These are phyloP conservation scores for Rostrohypoxylon terebratum DNA, from an alignment of 495 filamentous ascomycete species.

Conservation along the genomic window DNA sequence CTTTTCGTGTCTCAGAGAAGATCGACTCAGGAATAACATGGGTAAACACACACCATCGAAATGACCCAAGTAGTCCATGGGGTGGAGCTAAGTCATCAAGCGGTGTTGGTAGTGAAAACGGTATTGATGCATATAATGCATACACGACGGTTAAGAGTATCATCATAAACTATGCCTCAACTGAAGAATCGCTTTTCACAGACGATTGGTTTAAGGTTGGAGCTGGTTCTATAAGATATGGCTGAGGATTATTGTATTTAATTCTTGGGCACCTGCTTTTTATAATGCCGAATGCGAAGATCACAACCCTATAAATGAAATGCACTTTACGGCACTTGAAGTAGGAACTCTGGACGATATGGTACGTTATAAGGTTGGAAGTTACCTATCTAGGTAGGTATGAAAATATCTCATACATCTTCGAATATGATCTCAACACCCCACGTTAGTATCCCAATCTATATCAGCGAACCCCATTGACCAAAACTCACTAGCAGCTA, in stretches of 20 bases:
- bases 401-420: too few relatives aligned
- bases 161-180: constrained; percentile 67
- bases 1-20: constrained; percentile 65
- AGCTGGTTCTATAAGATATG: constrained; percentile 59
- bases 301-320: too few relatives aligned
- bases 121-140: constrained; percentile 66
- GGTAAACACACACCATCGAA: constrained; percentile 72
- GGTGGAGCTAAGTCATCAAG: constrained; percentile 65
- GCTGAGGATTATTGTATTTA: constrained; percentile 43
- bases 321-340: too few relatives aligned
- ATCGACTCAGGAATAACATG: constrained; percentile 72
- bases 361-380: too few relatives aligned
- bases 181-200: constrained; percentile 51
- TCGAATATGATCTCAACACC: not conserved
- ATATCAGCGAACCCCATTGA: constrained; percentile 24
- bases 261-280: not conserved
- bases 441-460: constrained; percentile 27
- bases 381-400: too few relatives aligned
- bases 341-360: too few relatives aligned
- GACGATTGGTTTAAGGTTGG: constrained; percentile 66
- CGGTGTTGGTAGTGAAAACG: constrained; percentile 69
- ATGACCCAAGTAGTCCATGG: constrained; percentile 71
- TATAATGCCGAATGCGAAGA: too few relatives aligned
- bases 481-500: constrained; percentile 24
- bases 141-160: constrained; percentile 70